Evolutionary conservation across 768 basidiomycete species (phyloP).

Genomic region (Inosperma sp.): DNA sequence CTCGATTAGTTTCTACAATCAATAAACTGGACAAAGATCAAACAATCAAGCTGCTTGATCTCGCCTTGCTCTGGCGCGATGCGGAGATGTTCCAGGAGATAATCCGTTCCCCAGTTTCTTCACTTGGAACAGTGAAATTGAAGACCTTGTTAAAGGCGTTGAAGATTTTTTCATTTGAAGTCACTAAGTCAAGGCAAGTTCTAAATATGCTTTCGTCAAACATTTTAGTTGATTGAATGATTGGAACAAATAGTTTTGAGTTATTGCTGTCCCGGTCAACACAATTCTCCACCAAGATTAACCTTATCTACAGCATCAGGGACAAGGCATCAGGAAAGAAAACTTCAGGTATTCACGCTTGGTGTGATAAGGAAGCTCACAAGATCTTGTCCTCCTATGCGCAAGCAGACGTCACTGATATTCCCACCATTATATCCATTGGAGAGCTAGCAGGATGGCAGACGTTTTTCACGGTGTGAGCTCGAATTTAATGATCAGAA

Average conservation of each 20-base stretch:
- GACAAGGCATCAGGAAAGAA: slow-evolving; percentile 13
- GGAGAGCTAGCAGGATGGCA: slow-evolving; percentile 16
- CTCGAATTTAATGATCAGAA: background rate
- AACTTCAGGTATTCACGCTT: slow-evolving; percentile 9
- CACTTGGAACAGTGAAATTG: slow-evolving; percentile 10
- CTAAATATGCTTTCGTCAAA: background rate
- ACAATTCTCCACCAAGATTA: slow-evolving; percentile 15
- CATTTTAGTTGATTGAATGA: background rate
- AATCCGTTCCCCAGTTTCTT: slow-evolving; percentile 15
- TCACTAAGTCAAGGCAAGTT: slow-evolving; percentile 19
- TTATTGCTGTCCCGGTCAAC: slow-evolving; percentile 13
- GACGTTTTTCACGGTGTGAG: slow-evolving; percentile 22
- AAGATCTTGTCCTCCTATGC: slow-evolving; percentile 21
- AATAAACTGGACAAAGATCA: slow-evolving; percentile 11
- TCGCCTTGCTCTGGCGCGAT: slow-evolving; percentile 28
- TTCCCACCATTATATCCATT: slow-evolving; percentile 23
- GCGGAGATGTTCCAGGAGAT: slow-evolving; percentile 9
- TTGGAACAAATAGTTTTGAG: slow-evolving; percentile 18
- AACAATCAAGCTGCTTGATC: slow-evolving; percentile 15
- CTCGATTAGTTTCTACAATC: slow-evolving; percentile 15
- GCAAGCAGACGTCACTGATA: slow-evolving; percentile 15
- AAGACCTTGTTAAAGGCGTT: slow-evolving; percentile 19
- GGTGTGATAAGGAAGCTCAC: slow-evolving; percentile 19
- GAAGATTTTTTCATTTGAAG: slow-evolving; percentile 23
- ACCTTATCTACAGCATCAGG: slow-evolving; percentile 20